Percentiles rank a stretch among this genome's conserved stretches.
Conservation (phyloP, 306 rosid genomes). For the Macrotyloma uniflorum region DNA sequence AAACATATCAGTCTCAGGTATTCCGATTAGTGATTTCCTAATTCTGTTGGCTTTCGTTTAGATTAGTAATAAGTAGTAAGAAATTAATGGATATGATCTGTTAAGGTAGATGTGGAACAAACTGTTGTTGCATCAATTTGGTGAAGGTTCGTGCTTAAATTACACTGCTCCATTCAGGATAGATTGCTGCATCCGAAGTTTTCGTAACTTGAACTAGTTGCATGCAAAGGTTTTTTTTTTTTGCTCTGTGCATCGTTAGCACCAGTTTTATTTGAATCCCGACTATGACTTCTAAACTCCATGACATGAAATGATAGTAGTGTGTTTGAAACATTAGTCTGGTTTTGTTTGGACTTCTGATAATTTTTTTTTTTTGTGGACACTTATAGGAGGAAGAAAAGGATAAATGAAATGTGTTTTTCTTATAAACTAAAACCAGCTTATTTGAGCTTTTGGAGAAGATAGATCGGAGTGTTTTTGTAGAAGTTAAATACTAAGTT, state of each 20-base stretch:
- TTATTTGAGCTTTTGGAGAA: background rate
- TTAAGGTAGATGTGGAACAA: background rate
- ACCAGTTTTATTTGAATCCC: too few species aligned
- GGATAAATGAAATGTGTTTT: background rate
- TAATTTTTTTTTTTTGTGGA: too few species aligned
- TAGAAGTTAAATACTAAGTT: background rate
- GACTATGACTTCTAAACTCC: too few species aligned
- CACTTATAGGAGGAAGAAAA: background rate
- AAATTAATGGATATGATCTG: background rate
- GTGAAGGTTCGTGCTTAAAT: background rate
- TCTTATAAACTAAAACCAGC: background rate
- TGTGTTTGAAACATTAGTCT: background rate
- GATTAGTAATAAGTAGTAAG: background rate
- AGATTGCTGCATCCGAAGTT: background rate
- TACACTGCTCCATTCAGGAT: background rate
- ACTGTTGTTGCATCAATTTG: background rate
- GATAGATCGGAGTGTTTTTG: background rate
- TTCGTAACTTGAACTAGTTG: background rate
- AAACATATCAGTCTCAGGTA: slow-evolving; percentile 41
- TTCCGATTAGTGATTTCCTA: background rate
- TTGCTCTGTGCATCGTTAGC: too few species aligned
- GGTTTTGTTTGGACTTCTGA: background rate
- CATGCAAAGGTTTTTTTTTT: background rate
- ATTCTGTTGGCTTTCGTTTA: background rate
- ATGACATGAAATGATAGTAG: background rate